Evolutionary conservation across 139 green algal species (phyloP).

Genomic region (Chlamydomonas eustigma): DNA sequence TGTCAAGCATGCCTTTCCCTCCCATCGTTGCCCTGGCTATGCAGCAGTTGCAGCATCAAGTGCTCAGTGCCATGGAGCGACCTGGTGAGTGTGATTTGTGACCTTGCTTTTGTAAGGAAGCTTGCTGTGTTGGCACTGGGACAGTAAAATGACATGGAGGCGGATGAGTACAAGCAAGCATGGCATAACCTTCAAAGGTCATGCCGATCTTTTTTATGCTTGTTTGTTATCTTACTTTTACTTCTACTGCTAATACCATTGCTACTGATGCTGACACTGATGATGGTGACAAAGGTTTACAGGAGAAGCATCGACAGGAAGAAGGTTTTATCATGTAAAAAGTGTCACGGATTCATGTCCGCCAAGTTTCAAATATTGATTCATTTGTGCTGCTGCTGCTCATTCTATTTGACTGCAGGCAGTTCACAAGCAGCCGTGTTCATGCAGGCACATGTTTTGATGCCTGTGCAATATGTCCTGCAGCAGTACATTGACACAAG

Average conservation of each 20-base stretch:
- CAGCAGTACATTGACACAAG: neutral
- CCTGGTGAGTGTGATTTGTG: neutral
- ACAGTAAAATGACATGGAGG: too few relatives aligned
- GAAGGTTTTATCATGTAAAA: neutral
- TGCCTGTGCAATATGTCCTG: neutral
- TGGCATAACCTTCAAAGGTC: too few relatives aligned
- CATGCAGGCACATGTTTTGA: neutral
- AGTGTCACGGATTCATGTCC: neutral
- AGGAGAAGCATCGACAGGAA: neutral
- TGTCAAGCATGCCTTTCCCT: neutral
- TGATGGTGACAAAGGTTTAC: too few relatives aligned
- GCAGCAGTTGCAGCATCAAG: slow-evolving; percentile 1
- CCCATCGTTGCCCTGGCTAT: neutral
- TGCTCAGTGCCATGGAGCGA: neutral
- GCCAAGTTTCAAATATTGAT: neutral
- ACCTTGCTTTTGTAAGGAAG: too few relatives aligned
- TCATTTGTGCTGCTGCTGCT: neutral
- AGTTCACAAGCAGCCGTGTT: neutral
- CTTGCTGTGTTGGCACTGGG: too few relatives aligned
- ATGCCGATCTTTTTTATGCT: neutral
- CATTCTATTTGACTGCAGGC: neutral
- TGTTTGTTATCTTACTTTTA: neutral
- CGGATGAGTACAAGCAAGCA: too few relatives aligned
- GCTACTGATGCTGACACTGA: too few relatives aligned
- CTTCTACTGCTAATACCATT: neutral